A percentile compares a stretch with the other conserved stretches of the same genome.
Conservation (phyloP, 2,329 filamentous ascomycete species). For the Ophiobolus disseminans region DNA sequence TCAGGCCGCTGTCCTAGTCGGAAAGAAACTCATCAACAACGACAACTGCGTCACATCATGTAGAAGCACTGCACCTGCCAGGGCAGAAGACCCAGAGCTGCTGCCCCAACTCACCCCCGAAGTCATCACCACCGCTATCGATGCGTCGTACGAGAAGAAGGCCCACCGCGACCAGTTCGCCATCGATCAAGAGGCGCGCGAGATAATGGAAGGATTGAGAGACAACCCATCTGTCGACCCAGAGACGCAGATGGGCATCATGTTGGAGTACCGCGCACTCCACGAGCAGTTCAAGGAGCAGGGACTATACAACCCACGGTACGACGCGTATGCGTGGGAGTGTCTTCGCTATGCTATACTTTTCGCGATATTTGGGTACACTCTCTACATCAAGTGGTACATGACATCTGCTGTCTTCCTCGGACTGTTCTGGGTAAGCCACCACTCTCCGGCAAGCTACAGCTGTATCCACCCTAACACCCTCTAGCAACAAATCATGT, state of each 20-base stretch:
- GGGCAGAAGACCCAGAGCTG: too few species aligned
- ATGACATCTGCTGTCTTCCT: slow-evolving; percentile 64
- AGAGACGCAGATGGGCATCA: slow-evolving; percentile 62
- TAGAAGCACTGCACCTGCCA: too few species aligned
- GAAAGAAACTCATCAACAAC: slow-evolving; percentile 34
- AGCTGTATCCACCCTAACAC: slow-evolving; percentile 19
- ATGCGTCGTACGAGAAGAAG: slow-evolving; percentile 22
- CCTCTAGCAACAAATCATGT: slow-evolving; percentile 70
- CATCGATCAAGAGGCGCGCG: slow-evolving; percentile 43
- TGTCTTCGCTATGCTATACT: slow-evolving; percentile 61
- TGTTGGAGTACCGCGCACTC: slow-evolving; percentile 62
- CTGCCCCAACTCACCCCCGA: slow-evolving; percentile 22
- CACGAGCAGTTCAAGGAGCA: slow-evolving; percentile 62
- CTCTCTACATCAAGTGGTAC: slow-evolving; percentile 62
- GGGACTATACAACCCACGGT: slow-evolving; percentile 66
- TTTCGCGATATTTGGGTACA: slow-evolving; percentile 57
- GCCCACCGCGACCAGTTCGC: slow-evolving; percentile 40
- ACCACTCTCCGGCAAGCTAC: slow-evolving; percentile 9
- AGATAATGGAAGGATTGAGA: slow-evolving; percentile 46
- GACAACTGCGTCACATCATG: slow-evolving; percentile 35
- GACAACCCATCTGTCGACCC: slow-evolving; percentile 61
- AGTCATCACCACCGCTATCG: slow-evolving; percentile 3
- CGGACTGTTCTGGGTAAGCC: slow-evolving; percentile 66
- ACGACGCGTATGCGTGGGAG: slow-evolving; percentile 66
- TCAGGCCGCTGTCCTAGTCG: slow-evolving; percentile 32